These are phyloP conservation scores for Kentomonas sorsogonicus DNA, from an alignment of 208 protist species.

Conservation along the genomic window DNA sequence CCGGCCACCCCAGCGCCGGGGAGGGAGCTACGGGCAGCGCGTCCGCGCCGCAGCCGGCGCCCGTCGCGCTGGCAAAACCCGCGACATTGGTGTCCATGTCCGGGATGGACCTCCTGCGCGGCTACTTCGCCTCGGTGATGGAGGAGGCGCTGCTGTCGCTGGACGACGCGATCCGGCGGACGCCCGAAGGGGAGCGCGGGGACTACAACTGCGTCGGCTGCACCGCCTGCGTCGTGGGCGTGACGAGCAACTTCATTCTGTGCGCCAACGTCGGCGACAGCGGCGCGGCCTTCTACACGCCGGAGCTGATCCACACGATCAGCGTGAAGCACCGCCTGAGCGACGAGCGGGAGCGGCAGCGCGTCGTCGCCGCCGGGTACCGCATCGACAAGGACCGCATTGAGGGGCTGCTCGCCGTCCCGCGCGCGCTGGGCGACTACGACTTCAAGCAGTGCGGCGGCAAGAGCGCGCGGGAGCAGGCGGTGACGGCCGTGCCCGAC, in stretches of 20 bases:
- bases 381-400: slow-evolving; percentile 45
- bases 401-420: slow-evolving; percentile 73
- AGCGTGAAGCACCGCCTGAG: slow-evolving; percentile 57
- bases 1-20: not conserved
- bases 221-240: slow-evolving; percentile 73
- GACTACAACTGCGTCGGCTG: slow-evolving; percentile 72
- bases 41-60: not conserved
- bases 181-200: slow-evolving; percentile 41
- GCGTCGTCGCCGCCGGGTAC: slow-evolving; percentile 66
- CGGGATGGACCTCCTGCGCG: slow-evolving; percentile 65
- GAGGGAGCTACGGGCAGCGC: too few relatives aligned
- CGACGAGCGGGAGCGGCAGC: slow-evolving; percentile 33
- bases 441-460: slow-evolving; percentile 87
- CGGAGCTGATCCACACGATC: slow-evolving; percentile 30
- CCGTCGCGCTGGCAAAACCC: not conserved
- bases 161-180: slow-evolving; percentile 42
- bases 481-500: slow-evolving; percentile 56
- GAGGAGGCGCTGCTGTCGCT: slow-evolving; percentile 65
- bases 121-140: slow-evolving; percentile 68
- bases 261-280: slow-evolving; percentile 80
- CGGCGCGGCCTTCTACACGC: slow-evolving; percentile 60
- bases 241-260: slow-evolving; percentile 69
- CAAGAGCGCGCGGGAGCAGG: slow-evolving; percentile 42
- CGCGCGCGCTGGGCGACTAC: slow-evolving; percentile 76
- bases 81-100: slow-evolving; percentile 18